Conservation (phyloP, 2,329 filamentous ascomycete genomes). For the Tricladium varicosporioides region DNA sequence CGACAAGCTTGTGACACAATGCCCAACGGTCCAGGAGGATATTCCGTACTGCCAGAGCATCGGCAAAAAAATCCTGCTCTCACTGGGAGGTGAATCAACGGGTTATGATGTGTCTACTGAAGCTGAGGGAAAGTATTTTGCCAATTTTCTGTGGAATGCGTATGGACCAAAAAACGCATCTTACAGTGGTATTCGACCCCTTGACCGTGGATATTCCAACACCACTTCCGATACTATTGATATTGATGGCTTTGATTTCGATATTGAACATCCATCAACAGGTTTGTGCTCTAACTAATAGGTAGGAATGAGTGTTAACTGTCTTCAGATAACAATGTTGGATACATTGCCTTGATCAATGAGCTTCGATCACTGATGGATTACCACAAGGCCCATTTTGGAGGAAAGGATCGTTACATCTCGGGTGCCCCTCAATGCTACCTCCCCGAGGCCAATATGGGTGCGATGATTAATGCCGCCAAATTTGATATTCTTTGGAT, state of each 20-base stretch:
- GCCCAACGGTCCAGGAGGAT: conserved; percentile 36
- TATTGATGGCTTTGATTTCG: conserved; percentile 36
- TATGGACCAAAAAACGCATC: conserved; percentile 39
- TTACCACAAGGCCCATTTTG: too few relatives aligned
- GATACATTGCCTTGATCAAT: conserved; percentile 31
- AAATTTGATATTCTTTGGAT: conserved; percentile 34
- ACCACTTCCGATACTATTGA: conserved; percentile 19
- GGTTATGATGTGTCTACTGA: conserved; percentile 39
- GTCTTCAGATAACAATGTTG: conserved; percentile 22
- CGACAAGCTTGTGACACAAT: conserved; percentile 36
- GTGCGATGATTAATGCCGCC: conserved; percentile 24
- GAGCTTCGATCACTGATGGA: conserved; percentile 31
- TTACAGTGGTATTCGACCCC: conserved; percentile 34
- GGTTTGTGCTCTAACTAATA: not conserved
- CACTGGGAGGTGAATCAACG: conserved; percentile 36
- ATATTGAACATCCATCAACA: conserved; percentile 27
- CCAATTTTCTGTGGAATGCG: conserved; percentile 40
- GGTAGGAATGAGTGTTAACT: conserved; percentile 11
- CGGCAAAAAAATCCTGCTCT: conserved; percentile 42
- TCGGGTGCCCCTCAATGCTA: conserved; percentile 34
- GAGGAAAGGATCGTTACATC: conserved; percentile 32
- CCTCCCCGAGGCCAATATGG: conserved; percentile 33
- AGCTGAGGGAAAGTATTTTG: conserved; percentile 37
- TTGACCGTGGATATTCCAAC: conserved; percentile 24
- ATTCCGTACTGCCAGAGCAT: conserved; percentile 40